Conservation (phyloP, 1,284 basidiomycete genomes). For the Omphalotus olearius region DNA sequence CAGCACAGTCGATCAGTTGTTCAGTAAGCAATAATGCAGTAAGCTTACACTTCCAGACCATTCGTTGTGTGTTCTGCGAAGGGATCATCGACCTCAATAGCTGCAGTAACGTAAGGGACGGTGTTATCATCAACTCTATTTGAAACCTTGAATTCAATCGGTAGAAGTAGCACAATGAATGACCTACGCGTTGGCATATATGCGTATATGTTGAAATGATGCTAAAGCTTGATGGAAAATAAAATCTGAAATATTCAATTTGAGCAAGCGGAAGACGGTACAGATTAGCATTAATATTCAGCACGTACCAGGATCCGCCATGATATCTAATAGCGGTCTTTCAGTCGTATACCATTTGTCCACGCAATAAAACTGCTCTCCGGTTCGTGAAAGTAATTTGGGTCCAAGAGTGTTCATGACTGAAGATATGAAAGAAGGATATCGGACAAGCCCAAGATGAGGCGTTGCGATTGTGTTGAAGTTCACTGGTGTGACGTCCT, state of each 20-base stretch:
- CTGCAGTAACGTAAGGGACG: slow-evolving; percentile 79
- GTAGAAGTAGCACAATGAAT: slow-evolving; percentile 1
- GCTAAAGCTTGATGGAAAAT: slow-evolving; percentile 77
- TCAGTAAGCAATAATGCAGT: not conserved
- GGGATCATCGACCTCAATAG: slow-evolving; percentile 67
- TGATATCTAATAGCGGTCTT: slow-evolving; percentile 73
- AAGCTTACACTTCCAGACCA: slow-evolving; percentile 59
- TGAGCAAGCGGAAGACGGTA: not conserved
- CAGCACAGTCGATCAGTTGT: slow-evolving; percentile 1
- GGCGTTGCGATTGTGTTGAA: slow-evolving; percentile 85
- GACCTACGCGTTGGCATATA: slow-evolving; percentile 85
- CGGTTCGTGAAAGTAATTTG: slow-evolving; percentile 76
- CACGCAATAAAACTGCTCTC: slow-evolving; percentile 73
- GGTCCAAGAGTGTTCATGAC: slow-evolving; percentile 63
- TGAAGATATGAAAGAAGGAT: slow-evolving; percentile 58
- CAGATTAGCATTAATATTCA: slow-evolving; percentile 13
- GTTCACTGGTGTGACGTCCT: slow-evolving; percentile 59
- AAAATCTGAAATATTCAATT: slow-evolving; percentile 40
- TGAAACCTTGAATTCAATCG: not conserved
- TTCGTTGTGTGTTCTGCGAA: slow-evolving; percentile 57
- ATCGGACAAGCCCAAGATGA: slow-evolving; percentile 65
- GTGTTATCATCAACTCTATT: slow-evolving; percentile 68
- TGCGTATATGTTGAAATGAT: slow-evolving; percentile 64
- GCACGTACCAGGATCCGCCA: slow-evolving; percentile 77
- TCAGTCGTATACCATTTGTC: slow-evolving; percentile 74